These are phyloP conservation scores for Colletotrichum abscissum DNA, from an alignment of 2,329 filamentous ascomycete species.

Conservation along the genomic window DNA sequence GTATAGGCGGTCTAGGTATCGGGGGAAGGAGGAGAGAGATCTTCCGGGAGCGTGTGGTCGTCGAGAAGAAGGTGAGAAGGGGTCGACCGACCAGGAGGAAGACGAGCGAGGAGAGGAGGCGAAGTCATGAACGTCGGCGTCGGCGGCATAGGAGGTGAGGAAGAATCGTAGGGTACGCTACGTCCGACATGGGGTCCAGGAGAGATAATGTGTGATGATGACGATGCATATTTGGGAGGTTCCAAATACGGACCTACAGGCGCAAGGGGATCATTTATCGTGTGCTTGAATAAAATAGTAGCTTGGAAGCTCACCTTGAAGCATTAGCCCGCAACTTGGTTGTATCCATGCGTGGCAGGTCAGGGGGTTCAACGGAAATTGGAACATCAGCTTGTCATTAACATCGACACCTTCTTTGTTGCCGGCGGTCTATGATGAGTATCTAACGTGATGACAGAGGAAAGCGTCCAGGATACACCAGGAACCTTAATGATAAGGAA, in stretches of 20 bases:
- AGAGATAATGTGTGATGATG: background rate
- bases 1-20: background rate
- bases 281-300: background rate
- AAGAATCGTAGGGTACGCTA: background rate
- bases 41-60: background rate
- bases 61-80: conserved; percentile 11
- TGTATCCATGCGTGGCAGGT: background rate
- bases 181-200: background rate
- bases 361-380: background rate
- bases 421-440: conserved; percentile 34
- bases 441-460: conserved; percentile 30
- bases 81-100: background rate
- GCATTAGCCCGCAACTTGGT: background rate
- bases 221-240: background rate
- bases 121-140: conserved; percentile 8
- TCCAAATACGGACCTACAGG: background rate
- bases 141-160: background rate
- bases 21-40: background rate
- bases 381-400: conserved; percentile 30
- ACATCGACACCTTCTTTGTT: conserved; percentile 32
- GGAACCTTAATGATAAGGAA: background rate
- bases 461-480: background rate
- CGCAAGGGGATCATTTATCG: background rate
- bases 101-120: conserved; percentile 9
- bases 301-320: background rate